Evolutionary conservation across 345 rosid species (phyloP).

Genomic region (Linum usitatissimum): DNA sequence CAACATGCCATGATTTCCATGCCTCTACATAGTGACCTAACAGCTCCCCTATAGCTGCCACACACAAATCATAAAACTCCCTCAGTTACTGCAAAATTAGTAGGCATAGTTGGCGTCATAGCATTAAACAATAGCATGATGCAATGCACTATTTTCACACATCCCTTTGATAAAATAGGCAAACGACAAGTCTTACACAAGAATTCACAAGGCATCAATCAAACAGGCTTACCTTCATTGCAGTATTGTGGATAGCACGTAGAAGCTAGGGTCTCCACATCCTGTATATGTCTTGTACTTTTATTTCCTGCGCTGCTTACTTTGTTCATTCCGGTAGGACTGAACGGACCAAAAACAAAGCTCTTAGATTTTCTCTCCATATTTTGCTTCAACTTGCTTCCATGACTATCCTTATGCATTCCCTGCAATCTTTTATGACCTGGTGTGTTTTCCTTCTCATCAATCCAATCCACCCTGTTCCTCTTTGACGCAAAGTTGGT

Average conservation of each 20-base stretch:
- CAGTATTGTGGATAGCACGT: conserved; percentile 41
- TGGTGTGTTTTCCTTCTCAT: conserved; percentile 24
- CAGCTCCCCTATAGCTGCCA: conserved; percentile 59
- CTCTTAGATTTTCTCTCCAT: conserved; percentile 24
- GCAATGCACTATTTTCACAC: no score
- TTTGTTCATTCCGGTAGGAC: conserved; percentile 21
- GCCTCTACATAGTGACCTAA: conserved; percentile 57
- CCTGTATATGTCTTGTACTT: conserved; percentile 20
- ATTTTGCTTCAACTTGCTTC: conserved; percentile 19
- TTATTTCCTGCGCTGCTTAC: conserved; percentile 17
- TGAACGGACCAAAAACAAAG: conserved; percentile 48
- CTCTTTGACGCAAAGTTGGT: conserved; percentile 41
- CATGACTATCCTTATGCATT: conserved; percentile 21
- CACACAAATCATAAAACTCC: conserved; percentile 11
- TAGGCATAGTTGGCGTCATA: no score
- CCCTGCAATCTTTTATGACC: conserved; percentile 13
- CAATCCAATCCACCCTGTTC: conserved; percentile 23
- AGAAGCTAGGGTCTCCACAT: conserved; percentile 44
- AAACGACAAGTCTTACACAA: no score
- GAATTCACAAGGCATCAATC: not conserved
- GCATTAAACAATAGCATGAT: not conserved
- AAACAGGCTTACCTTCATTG: conserved; percentile 43
- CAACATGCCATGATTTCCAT: conserved; percentile 55
- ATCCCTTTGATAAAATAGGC: no score
- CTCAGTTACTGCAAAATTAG: not conserved